phyloP scores from a whole-genome alignment of 306 rosid genomes.

The Neltuma alba region DNA sequence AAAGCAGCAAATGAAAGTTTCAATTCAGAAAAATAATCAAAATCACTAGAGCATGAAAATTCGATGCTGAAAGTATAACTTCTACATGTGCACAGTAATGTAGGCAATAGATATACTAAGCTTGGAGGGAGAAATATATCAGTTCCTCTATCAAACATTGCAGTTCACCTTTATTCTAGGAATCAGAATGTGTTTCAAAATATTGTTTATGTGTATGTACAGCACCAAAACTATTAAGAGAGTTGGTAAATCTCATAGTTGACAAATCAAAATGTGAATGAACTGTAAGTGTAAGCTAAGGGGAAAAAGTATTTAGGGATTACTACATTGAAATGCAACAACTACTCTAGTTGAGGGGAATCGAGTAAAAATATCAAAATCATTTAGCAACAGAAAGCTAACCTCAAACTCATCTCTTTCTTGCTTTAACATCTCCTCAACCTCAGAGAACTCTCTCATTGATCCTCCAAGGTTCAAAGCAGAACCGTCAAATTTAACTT shows the following conservation, averaged over 20 bases:
- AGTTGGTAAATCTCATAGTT: not conserved
- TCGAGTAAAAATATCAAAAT: conserved; percentile 27
- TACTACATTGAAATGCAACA: conserved; percentile 4
- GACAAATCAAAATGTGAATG: conserved; percentile 21
- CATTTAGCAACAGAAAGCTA: conserved; percentile 36
- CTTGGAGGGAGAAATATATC: conserved; percentile 14
- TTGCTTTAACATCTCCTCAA: conserved; percentile 66
- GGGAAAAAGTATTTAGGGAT: conserved; percentile 10
- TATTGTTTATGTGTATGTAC: not conserved
- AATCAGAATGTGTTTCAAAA: not conserved
- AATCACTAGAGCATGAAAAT: conserved; percentile 25
- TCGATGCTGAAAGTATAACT: conserved; percentile 14
- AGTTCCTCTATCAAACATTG: conserved; percentile 7
- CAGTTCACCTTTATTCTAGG: conserved; percentile 23
- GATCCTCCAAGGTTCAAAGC: conserved; percentile 57
- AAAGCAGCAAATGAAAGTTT: conserved; percentile 19
- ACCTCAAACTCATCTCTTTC: conserved; percentile 86
- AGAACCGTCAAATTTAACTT: conserved; percentile 48
- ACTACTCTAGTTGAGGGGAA: not conserved
- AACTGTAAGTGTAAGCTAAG: conserved; percentile 8
- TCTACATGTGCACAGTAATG: conserved; percentile 14
- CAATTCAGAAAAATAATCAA: conserved; percentile 2
- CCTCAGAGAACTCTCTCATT: conserved; percentile 54
- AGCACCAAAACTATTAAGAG: not conserved
- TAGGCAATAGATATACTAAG: conserved; percentile 29